These are phyloP conservation scores for Lactarius tabidus DNA, from an alignment of 768 basidiomycete species.

Conservation along the genomic window DNA sequence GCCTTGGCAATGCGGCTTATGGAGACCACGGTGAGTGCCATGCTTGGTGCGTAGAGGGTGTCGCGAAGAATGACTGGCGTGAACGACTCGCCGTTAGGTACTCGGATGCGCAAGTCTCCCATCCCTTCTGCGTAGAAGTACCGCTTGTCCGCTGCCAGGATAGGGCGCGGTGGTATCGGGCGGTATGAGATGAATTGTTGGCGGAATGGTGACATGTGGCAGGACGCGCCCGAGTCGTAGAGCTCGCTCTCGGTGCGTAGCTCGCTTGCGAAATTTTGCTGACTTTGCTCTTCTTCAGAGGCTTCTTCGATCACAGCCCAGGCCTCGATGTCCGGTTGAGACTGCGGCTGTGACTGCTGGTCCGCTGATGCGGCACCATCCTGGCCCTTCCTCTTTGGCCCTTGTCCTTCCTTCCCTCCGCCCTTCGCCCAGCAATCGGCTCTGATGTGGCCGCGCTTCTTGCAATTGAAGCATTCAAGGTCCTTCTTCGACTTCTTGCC, in stretches of 20 bases:
- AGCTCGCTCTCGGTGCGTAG: neutral
- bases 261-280: neutral
- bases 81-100: neutral
- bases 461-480: constrained; percentile 32
- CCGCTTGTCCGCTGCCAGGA: neutral
- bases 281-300: neutral
- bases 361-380: neutral
- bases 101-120: neutral
- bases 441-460: constrained; percentile 30
- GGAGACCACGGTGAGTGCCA: neutral
- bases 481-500: neutral
- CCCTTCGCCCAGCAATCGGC: constrained; percentile 34
- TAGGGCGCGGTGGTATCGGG: neutral
- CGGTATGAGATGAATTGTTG: neutral
- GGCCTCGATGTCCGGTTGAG: neutral
- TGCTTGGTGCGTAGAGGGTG: neutral
- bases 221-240: neutral
- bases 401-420: constrained; percentile 38
- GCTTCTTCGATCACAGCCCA: neutral
- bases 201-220: neutral
- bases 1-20: neutral
- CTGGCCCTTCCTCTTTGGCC: constrained; percentile 25
- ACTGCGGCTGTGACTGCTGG: neutral
- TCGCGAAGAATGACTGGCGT: neutral
- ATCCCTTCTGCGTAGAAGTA: neutral